These are phyloP conservation scores for Nidula niveotomentosa DNA, from an alignment of 1,284 basidiomycete species.

Conservation along the genomic window DNA sequence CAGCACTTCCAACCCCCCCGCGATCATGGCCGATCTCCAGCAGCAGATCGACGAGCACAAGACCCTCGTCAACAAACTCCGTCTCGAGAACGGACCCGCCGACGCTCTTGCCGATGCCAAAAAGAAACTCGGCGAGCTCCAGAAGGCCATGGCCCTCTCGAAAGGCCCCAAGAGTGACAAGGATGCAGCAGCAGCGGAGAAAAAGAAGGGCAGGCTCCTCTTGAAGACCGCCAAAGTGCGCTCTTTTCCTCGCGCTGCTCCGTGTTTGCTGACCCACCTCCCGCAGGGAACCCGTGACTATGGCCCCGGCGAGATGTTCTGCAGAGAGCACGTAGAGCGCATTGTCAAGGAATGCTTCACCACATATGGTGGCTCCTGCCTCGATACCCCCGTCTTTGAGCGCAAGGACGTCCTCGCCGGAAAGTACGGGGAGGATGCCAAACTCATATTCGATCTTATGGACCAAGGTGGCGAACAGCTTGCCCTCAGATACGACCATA, in stretches of 20 bases:
- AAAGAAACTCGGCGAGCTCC: background rate
- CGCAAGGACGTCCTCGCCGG: conserved; percentile 94
- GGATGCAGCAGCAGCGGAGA: too few relatives aligned
- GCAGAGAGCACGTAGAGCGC: conserved; percentile 88
- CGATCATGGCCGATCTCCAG: background rate
- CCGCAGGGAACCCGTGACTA: conserved; percentile 93
- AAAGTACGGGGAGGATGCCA: conserved; percentile 97
- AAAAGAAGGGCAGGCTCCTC: conserved; percentile 67
- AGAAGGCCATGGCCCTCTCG: background rate
- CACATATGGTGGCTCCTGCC: conserved; percentile 87
- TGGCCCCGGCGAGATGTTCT: conserved; percentile 92
- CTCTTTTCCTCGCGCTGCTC: conserved; percentile 5
- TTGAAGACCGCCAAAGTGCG: conserved; percentile 83
- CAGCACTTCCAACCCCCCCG: too few relatives aligned
- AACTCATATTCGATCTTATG: conserved; percentile 97
- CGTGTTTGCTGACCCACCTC: too few relatives aligned
- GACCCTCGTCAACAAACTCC: background rate
- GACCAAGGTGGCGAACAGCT: conserved; percentile 99
- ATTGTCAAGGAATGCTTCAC: conserved; percentile 91
- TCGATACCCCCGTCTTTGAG: conserved; percentile 98
- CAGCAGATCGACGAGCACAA: background rate
- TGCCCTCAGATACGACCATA: conserved; percentile 94
- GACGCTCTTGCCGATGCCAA: background rate
- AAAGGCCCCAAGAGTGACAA: background rate
- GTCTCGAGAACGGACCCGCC: background rate